Base-by-base conservation (phyloP, 768 basidiomycete species). In the Tricholomella constricta region DNA sequence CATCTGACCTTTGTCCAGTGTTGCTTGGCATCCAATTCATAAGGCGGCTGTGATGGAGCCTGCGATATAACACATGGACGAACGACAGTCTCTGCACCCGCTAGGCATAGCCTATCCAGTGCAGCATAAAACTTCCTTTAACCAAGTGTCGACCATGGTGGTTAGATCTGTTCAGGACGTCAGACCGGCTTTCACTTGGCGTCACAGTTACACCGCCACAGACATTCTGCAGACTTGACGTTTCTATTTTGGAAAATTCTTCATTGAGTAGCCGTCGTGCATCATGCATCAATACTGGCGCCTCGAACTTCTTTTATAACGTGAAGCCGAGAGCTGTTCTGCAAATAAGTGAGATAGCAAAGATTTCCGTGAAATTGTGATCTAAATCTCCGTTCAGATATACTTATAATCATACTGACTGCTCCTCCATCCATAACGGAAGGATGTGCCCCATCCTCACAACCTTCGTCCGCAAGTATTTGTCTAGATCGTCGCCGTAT, bases 381-480 rank as follows among this genome's bases (percentile, higher is more conserved):
- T 40, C 20, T n/a, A n/a, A 32, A 19, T 22, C 40, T 32, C 31
- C 37, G 41, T 29, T 48, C 25, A 60, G 46, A 59, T 49, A 48
- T 45, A 14, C 45, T 52, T 27, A n/a, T 47, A 52, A 62, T 56
- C 62, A 64, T 36, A 58, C 57, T 23, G 63, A 63, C 37, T 65
- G 59, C 56, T 74, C 72, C 22, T 76, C 74, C 65, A 77, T 66
- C 75, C 73, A 76, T 48, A 88, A 65, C 27, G 87, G 84, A 23
- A 97, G 74, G 75, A 96, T 86, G 67, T 99, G 97, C 11, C 97
- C 97, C 97, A 99, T 99, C 55, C 89, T 80, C 66, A 93, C 73
- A n/a, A 98, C 86, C 69, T 99, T 99, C 34, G 97, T 98, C 67
- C 90, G 82, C 62, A 99, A 71, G 68, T 99, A 99, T 72, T 89